Base-by-base conservation (phyloP, 1,139 yeast species). In the Scheffersomyces cryptocercus region DNA sequence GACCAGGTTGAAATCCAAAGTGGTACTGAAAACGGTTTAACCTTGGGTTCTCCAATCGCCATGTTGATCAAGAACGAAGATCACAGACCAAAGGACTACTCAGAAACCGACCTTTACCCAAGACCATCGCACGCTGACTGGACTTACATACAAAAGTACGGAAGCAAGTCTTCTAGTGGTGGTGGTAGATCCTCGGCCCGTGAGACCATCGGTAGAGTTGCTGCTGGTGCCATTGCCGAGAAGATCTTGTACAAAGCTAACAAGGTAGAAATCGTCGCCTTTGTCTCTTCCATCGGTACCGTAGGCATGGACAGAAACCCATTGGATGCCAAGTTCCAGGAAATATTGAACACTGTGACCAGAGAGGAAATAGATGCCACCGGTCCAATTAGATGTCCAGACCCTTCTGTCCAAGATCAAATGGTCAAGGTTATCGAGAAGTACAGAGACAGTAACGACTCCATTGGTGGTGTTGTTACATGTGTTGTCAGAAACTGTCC, bases 161-260 rank as follows among this genome's bases (percentile, higher is more conserved):
- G 97, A 32, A 77, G 82, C 58, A 91, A 93, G 70, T 95, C 97
- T 9, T 81, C 96, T 6, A 85, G 95, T 37, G 99, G 99, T 42
- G 99, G 99, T 58, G 99, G 99, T 50, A 82, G 99, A 63, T 87
- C 97, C 16, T 84, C 95, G 36, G 99, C 99, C 10, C 83, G 99
- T 68, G 99, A 93, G 68, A 93, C 99, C 40, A 93, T 95, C 56
- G 99, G 98, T 43, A 81, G 99, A 65, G 99, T 93, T 42, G 99
- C 99, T 40, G 99, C 98, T 11, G 98, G 98, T 54, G 98, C 97
- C 46, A 84, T 93, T 66, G 99, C 99, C 37, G 99, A 93, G 66
- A 91, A 90, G 70, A 83, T 89, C 54, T 77, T 93, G 60, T 62
- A 72, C 42, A 82, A 85, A 56, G 86, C 88, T 43, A 84, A 86